phyloP scores from a whole-genome alignment of 345 rosid species.

The Ricinus communis region DNA sequence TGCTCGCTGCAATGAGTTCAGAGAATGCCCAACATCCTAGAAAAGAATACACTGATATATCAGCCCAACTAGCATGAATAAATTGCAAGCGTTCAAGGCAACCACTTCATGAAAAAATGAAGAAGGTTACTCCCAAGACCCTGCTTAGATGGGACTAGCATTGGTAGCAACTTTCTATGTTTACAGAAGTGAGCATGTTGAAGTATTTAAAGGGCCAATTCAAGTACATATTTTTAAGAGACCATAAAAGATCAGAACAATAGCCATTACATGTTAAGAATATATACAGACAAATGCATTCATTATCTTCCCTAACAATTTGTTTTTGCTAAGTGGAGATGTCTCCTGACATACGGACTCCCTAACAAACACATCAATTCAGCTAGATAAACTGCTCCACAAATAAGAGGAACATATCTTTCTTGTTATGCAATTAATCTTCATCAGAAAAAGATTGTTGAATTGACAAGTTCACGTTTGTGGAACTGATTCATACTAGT shows the following conservation, averaged over 20 bases:
- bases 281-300: neutral
- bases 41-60: neutral
- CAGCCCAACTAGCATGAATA: neutral
- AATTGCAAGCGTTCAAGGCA: neutral
- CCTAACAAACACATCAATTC: neutral
- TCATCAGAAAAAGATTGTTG: neutral
- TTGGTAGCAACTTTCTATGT: neutral
- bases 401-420: neutral
- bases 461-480: neutral
- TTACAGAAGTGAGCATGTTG: neutral
- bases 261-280: neutral
- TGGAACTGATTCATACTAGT: too few species aligned
- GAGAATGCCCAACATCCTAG: conserved; percentile 70
- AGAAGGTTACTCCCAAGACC: neutral
- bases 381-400: neutral
- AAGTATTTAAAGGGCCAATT: neutral
- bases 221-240: neutral
- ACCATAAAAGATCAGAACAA: neutral
- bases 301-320: neutral
- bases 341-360: neutral
- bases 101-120: too few species aligned
- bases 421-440: neutral
- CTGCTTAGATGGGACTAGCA: neutral
- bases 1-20: conserved; percentile 78
- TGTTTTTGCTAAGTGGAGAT: neutral